These are phyloP conservation scores for Penicillium silybi DNA, from an alignment of 495 filamentous ascomycete genomes.

Conservation along the genomic window DNA sequence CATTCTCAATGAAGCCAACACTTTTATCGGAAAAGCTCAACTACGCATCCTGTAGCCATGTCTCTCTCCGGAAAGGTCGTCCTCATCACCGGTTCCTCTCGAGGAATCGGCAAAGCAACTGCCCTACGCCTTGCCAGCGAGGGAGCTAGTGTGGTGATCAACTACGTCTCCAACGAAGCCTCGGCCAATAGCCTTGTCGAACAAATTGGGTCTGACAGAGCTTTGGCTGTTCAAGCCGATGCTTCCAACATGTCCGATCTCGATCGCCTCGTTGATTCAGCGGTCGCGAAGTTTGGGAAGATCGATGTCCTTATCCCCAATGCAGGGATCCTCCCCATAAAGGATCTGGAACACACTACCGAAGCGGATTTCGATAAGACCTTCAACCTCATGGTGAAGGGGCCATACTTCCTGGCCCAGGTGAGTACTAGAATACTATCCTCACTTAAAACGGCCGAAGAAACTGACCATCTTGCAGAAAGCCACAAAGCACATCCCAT, in stretches of 20 bases:
- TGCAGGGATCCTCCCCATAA: conserved; percentile 53
- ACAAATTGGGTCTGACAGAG: conserved; percentile 48
- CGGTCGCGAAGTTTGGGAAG: conserved; percentile 42
- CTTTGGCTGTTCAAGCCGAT: conserved; percentile 54
- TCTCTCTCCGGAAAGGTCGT: conserved; percentile 2
- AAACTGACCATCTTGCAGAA: conserved; percentile 34
- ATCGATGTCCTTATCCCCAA: conserved; percentile 66
- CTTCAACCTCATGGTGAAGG: conserved; percentile 62
- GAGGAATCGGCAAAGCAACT: conserved; percentile 62
- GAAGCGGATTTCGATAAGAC: conserved; percentile 56
- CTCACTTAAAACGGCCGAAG: background rate
- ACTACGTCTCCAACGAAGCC: conserved; percentile 51
- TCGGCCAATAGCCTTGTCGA: conserved; percentile 55
- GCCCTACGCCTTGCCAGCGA: conserved; percentile 49
- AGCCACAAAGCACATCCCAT: conserved; percentile 57
- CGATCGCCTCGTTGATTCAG: conserved; percentile 39
- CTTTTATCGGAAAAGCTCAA: too few relatives aligned
- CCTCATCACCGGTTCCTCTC: conserved; percentile 58
- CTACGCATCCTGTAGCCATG: background rate
- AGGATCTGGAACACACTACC: conserved; percentile 51
- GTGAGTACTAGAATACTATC: conserved; percentile 23
- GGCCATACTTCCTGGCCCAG: conserved; percentile 61
- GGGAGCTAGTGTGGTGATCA: conserved; percentile 63
- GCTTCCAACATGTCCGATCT: conserved; percentile 36
- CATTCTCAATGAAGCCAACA: too few relatives aligned